phyloP scores from a whole-genome alignment of 2,329 filamentous ascomycete species.

The Blumeria hordei region DNA sequence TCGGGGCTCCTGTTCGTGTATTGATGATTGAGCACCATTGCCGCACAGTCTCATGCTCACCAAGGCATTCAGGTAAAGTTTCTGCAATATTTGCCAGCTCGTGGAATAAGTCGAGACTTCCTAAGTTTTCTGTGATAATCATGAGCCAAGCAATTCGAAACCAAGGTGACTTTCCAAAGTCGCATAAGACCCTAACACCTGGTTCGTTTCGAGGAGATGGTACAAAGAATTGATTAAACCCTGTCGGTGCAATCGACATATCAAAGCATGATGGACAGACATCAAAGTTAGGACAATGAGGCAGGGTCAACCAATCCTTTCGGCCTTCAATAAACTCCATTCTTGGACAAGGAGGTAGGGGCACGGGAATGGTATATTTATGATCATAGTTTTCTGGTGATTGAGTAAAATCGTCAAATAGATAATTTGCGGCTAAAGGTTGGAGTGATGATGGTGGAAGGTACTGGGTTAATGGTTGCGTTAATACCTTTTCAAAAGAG shows the following conservation, averaged over 20 bases:
- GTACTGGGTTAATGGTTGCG: no score
- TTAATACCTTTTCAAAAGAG: no score
- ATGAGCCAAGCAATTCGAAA: slow-evolving; percentile 66
- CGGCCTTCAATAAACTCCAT: slow-evolving; percentile 34
- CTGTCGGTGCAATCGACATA: slow-evolving; percentile 40
- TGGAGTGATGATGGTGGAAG: slow-evolving; percentile 19
- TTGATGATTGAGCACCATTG: slow-evolving; percentile 59
- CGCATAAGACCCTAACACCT: slow-evolving; percentile 40
- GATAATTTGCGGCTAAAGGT: slow-evolving; percentile 8
- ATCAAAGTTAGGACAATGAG: slow-evolving; percentile 43
- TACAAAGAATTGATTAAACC: slow-evolving; percentile 43
- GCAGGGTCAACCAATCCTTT: slow-evolving; percentile 62
- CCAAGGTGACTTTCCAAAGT: slow-evolving; percentile 58
- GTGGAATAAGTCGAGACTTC: slow-evolving; percentile 44
- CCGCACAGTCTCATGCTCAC: slow-evolving; percentile 27
- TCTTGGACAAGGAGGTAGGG: slow-evolving; percentile 46
- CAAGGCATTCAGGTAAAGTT: slow-evolving; percentile 32
- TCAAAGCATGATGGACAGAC: slow-evolving; percentile 66
- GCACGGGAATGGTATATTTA: slow-evolving; percentile 6
- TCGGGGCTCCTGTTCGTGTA: slow-evolving; percentile 33
- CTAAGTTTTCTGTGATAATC: slow-evolving; percentile 42
- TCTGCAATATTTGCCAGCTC: slow-evolving; percentile 39
- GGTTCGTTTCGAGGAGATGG: slow-evolving; percentile 31
- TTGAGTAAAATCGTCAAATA: no score
- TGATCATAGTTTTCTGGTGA: no score